Base-by-base conservation (phyloP, 768 basidiomycete genomes). In the Hygrocybe coccinea region DNA sequence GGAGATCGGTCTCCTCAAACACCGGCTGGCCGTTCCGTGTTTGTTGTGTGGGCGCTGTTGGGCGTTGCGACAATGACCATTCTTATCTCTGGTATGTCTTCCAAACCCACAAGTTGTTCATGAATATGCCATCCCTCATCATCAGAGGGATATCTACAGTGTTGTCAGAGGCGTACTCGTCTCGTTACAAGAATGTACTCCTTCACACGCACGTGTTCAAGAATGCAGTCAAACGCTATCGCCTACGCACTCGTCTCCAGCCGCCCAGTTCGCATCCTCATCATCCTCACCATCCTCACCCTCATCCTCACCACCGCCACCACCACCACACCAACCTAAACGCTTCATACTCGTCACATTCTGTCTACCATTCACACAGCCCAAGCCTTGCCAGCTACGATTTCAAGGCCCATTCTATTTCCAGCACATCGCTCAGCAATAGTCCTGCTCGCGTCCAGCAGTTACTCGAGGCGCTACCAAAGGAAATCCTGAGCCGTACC, bases 11-110 rank as follows among this genome's bases (percentile, higher is more conserved):
- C 79, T 0, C 89, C 87, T 0, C 64, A 66, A 49, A 83, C 86
- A 0, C 80, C 85, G 10, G 81, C 85, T 2, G 90, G 89, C 10
- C 81, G 87, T 21, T 81, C 86, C 12, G 76, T 91, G 34, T 91
- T 91, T 65, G 78, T 90, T 38, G 80, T 82, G 2, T 91, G 89
- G 89, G 86, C 89, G 0, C 67, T 91, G 35, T 69, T 89, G 6
- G 90, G 88, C 14, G 84, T 90, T 12, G 87, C 77, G 1, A 82
- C 86, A 1, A 81, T 91, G 82, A 88, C 89, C 0, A 81, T 87
- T 24, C 73, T 90, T 12, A 76, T 90, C 56, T 85, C 88, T 6
- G 79, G 87, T 87, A 41, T 7, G 79, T 33, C n/a, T 5, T n/a
- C n/a, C 3, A 29, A 17, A 8, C 9, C 15, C 38, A n/a, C n/a